Base-by-base conservation (phyloP, 495 filamentous ascomycete genomes). In the Talaromyces proteolyticus region DNA sequence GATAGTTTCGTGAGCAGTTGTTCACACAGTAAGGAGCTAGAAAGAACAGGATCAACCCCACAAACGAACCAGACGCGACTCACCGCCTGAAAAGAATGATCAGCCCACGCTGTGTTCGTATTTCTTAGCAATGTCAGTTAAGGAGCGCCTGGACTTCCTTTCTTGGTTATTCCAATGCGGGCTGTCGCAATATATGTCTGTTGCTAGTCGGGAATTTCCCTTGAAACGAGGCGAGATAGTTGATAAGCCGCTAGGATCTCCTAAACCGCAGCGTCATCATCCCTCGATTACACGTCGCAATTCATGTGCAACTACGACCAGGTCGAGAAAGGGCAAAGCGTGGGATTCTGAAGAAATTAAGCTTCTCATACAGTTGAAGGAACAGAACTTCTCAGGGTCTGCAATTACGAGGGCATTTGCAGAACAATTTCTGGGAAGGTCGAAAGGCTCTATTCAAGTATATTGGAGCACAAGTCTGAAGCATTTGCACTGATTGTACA, bases 291-390 rank as follows among this genome's bases (percentile, higher is more conserved):
- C 44, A 22, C 24, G 22, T 11, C 26, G 34, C 7, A 22, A 17
- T 12, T 14, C 25, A 10, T 8, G 25, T 34, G 22, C 25, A 16
- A 46, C 24, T 46, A 26, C 24, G 34, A 34, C 44, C 17, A 14
- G 10, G 25, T 46, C 24, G 14, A 46, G 44, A 25, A 46, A 46
- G 24, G 16, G 24, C 34, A 46, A 34, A 36, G 7, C 44, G 34
- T 46, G 24, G 24, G 24, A 46, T 8, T 17, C 22, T 8, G n/a
- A 46, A 25, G 44, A 46, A 34, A 34, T 29, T 17, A 26, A 29
- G 24, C 44, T 46, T 46, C 44, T 46, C 22, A 25, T 46, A 25
- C 25, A 36, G 44, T 46, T 46, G 16, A 46, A 25, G 44, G 11
- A 1, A 36, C 22, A 46, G 23, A 25, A 25, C 24, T 46, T 46